phyloP scores from a whole-genome alignment of 2,329 filamentous ascomycete species.

The Stylonectria norvegica region DNA sequence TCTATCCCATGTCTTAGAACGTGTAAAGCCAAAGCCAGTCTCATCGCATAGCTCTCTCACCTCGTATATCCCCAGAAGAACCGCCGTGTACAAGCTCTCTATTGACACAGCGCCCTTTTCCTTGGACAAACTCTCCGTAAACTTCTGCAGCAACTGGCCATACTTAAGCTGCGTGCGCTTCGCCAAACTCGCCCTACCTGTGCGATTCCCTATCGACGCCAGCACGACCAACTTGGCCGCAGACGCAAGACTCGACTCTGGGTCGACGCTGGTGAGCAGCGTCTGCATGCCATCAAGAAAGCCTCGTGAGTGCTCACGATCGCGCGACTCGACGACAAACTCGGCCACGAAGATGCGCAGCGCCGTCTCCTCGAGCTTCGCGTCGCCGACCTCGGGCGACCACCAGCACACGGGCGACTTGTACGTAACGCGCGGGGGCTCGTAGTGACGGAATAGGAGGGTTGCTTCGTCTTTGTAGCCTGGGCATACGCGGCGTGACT shows the following conservation, averaged over 20 bases:
- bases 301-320: background rate
- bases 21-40: background rate
- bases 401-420: background rate
- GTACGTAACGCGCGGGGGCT: background rate
- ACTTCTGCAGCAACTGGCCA: background rate
- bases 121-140: background rate
- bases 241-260: background rate
- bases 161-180: background rate
- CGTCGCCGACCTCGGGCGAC: background rate
- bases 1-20: no score
- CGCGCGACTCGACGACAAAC: conserved; percentile 1
- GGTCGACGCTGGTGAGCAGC: background rate
- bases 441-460: background rate
- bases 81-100: background rate
- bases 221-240: background rate
- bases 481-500: background rate
- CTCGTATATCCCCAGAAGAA: background rate
- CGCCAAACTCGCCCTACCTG: background rate
- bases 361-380: background rate
- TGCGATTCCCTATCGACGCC: background rate
- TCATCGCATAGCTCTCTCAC: background rate
- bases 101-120: background rate
- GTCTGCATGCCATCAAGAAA: conserved; percentile 1
- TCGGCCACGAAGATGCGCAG: background rate
- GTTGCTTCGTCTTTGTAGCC: background rate